A percentile compares a stretch with the other conserved stretches of the same genome.
Evolutionary conservation across 495 filamentous ascomycete genomes (phyloP).

Genomic region (Chaetomium cochliodes): DNA sequence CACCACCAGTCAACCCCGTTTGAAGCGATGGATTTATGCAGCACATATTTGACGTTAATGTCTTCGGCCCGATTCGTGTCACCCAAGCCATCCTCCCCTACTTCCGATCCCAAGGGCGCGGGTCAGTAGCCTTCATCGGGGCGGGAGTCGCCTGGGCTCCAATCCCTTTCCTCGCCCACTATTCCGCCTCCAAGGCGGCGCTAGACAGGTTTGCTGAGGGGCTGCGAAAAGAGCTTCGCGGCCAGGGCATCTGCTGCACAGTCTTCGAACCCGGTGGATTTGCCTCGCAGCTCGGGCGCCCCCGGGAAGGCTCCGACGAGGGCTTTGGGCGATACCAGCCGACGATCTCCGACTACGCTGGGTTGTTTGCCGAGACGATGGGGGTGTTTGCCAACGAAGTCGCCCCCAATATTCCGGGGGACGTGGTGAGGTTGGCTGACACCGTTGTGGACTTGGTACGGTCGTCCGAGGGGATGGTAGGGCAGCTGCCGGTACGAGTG

Average conservation of each 20-base stretch:
- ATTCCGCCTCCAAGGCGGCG: neutral
- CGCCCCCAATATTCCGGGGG: neutral
- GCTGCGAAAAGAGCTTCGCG: neutral
- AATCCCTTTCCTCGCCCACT: neutral
- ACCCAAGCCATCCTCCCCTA: slow-evolving; percentile 1
- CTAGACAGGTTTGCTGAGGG: neutral
- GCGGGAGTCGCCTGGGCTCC: neutral
- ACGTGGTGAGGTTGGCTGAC: neutral
- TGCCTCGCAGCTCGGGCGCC: neutral
- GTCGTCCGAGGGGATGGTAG: neutral
- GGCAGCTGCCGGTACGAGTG: slow-evolving; percentile 1
- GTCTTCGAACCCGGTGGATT: neutral
- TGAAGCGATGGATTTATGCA: neutral
- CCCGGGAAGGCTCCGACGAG: neutral
- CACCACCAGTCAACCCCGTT: neutral
- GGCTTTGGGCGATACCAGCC: neutral
- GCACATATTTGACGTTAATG: neutral
- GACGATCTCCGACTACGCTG: neutral
- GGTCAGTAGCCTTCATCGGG: neutral
- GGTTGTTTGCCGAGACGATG: neutral
- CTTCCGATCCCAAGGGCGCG: neutral
- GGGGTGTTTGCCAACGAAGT: neutral
- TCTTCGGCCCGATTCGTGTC: neutral
- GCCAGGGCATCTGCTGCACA: neutral
- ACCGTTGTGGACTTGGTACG: neutral